Evolutionary conservation across 1,284 basidiomycete genomes (phyloP), one percentile per base, ranked within the genome.

Genomic region (Sanghuangporus baumii): DNA sequence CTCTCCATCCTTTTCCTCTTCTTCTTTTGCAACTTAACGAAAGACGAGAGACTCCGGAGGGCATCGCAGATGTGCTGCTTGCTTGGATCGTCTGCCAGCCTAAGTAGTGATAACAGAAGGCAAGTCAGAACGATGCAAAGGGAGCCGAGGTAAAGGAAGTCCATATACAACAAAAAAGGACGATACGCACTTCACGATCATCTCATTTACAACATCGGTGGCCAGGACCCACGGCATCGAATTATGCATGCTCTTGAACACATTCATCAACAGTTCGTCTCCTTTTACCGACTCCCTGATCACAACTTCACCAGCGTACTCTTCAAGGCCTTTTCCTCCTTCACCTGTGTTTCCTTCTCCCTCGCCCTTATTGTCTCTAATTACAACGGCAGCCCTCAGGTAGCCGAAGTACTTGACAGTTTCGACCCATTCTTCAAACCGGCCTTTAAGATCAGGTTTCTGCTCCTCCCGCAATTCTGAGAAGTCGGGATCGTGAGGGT

Each of bases 391-490:
- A 48, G 18, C 14, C 14, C 18, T 9, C 40, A 41, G 6, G 14
- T 75, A 78, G 61, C 74, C 78, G 55, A 80, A 69, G 8, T 66
- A 43, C 18, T 61, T 55, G 7, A 74, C 78, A 0, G 77, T 70
- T 18, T 76, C 74, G 23, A 74, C 68, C 86, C 86, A 88, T 9
- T 80, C 80, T 18, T 81, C 78, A 48, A 87, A 81, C 1, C 84
- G 76, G 26, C 74, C 75, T 70, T 81, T 82, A 67, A 87, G 69
- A 63, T 76, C 76, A 0, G 86, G 87, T 55, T 80, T 73, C 56
- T 82, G 82, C 70, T 86, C 83, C 55, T 86, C 85, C 51, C 79
- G 73, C 50, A 87, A 62, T 56, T 86, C 84, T 37, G 84, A 83
- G 55, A 82, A 67, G 64, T 87, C 85, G 1, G 81, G 75, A 62